Conservation (phyloP, 257 asterid species). For the Solanum gandarillasii region DNA sequence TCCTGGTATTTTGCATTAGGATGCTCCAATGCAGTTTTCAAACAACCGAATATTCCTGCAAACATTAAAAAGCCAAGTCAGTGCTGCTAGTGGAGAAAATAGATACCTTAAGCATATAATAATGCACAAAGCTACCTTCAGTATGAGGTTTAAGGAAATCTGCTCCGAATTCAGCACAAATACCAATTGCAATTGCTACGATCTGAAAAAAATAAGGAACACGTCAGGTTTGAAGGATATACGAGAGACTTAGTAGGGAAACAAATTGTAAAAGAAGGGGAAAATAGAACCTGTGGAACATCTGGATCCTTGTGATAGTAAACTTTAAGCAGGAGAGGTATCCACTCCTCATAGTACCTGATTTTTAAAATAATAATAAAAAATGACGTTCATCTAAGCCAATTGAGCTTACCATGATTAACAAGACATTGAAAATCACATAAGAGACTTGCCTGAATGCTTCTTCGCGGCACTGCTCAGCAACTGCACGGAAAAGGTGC, state of each 20-base stretch:
- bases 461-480: constrained; percentile 3
- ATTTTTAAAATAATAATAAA: not conserved
- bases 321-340: not conserved
- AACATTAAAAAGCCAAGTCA: not conserved
- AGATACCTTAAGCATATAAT: not conserved
- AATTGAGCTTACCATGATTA: not conserved
- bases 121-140: not conserved
- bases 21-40: not conserved
- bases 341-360: not conserved
- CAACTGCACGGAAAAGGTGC: not conserved
- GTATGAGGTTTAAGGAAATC: not conserved
- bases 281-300: not conserved
- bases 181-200: not conserved
- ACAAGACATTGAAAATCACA: not conserved
- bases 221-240: not conserved
- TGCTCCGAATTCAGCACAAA: constrained; percentile 1
- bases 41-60: not conserved
- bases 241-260: not conserved
- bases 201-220: not conserved
- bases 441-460: not conserved
- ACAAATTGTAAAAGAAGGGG: not conserved
- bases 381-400: not conserved
- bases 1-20: not conserved
- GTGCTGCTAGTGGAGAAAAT: not conserved
- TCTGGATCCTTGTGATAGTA: not conserved